phyloP scores from a whole-genome alignment of 306 rosid species.

The Malus fusca region DNA sequence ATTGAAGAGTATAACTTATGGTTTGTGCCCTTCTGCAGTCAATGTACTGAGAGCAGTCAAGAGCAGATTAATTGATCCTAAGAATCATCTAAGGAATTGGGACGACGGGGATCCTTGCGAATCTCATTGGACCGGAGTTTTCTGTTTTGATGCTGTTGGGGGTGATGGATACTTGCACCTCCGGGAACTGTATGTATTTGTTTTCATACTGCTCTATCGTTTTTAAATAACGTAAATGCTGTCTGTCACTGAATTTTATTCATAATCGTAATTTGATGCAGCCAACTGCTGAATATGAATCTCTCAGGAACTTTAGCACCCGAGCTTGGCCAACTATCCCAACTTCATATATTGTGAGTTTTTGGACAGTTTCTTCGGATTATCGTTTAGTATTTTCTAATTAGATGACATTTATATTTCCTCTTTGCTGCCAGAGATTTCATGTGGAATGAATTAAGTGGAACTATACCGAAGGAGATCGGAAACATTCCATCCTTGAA shows the following conservation, averaged over 20 bases:
- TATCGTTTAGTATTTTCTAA: conserved; percentile 25
- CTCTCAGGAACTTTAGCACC: conserved; percentile 68
- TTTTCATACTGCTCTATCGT: background rate
- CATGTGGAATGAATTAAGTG: conserved; percentile 83
- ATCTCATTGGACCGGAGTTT: conserved; percentile 61
- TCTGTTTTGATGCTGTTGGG: conserved; percentile 27
- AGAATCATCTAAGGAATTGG: conserved; percentile 43
- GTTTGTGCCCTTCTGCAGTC: conserved; percentile 40
- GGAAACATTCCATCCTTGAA: conserved; percentile 47
- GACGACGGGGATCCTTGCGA: conserved; percentile 65
- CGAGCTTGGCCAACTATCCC: conserved; percentile 61
- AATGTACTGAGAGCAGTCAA: conserved; percentile 49
- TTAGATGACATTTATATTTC: conserved; percentile 14
- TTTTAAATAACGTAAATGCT: background rate
- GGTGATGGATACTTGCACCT: conserved; percentile 54
- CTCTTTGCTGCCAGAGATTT: conserved; percentile 44
- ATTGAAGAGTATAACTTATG: background rate
- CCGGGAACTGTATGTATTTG: conserved; percentile 47
- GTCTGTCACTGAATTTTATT: background rate
- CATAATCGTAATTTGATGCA: conserved; percentile 33
- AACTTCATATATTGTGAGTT: conserved; percentile 59
- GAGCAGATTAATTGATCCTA: conserved; percentile 56
- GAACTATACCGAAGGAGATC: conserved; percentile 72
- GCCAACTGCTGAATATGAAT: conserved; percentile 52
- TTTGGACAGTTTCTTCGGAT: background rate